These are phyloP conservation scores for Fusarium devonianum DNA, from an alignment of 2,329 filamentous ascomycete species.

Conservation along the genomic window DNA sequence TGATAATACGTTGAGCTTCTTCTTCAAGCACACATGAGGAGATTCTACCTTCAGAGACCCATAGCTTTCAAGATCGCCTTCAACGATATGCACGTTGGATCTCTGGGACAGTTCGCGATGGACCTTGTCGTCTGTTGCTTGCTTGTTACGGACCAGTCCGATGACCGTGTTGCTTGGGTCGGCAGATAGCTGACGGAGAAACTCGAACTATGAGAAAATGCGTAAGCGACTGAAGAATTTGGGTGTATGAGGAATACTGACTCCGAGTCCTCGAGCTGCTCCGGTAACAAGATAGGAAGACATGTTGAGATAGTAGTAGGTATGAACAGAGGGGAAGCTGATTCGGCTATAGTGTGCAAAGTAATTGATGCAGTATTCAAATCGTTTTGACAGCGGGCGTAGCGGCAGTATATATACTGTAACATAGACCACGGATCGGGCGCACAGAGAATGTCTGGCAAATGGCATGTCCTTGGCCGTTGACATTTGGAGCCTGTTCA, in stretches of 20 bases:
- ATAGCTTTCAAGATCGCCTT: slow-evolving; percentile 18
- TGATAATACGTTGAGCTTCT: no score
- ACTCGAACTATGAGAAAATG: slow-evolving; percentile 34
- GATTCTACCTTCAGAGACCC: slow-evolving; percentile 13
- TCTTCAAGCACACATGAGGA: no score
- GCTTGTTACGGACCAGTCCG: slow-evolving; percentile 55
- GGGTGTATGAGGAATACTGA: neutral
- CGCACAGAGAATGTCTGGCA: no score
- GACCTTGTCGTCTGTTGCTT: slow-evolving; percentile 50
- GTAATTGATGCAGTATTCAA: no score
- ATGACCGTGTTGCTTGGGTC: slow-evolving; percentile 51
- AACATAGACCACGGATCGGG: no score
- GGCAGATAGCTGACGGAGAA: slow-evolving; percentile 52
- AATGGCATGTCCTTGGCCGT: no score
- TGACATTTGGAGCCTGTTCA: no score
- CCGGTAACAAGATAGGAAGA: slow-evolving; percentile 29
- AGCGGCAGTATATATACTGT: no score
- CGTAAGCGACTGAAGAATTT: neutral
- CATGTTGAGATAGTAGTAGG: slow-evolving; percentile 10
- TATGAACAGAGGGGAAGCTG: neutral
- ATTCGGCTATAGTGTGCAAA: no score
- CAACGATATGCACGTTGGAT: slow-evolving; percentile 25
- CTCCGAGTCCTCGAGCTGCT: slow-evolving; percentile 33
- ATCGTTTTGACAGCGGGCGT: no score
- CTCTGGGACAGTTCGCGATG: slow-evolving; percentile 40